Base-by-base conservation (phyloP, 129 eudicot species). In the Pulicaria dysenterica region DNA sequence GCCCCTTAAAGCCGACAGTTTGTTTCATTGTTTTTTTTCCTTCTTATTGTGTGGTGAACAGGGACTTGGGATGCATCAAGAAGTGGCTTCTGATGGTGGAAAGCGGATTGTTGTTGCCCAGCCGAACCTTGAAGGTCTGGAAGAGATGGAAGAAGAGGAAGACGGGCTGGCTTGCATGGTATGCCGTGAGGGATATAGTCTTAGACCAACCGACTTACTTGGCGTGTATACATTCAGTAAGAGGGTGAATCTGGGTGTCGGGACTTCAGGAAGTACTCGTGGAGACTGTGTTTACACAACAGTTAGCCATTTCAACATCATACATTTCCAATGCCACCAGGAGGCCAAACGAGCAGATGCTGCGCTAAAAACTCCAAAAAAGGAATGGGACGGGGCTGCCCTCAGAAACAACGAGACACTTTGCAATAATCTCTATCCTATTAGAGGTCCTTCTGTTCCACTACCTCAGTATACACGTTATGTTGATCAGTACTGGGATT, bases 311-410 rank as follows among this genome's bases (percentile, higher is more conserved):
- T 94, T 94, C 79, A 94, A 94, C 73, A 88, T 94, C 82, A 94
- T 94, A 57, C 99, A 94, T 67, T 94, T 84, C 82, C 96, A 90
- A 80, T 94, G 99, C 69, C 99, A 94, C 84, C 99, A 94, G 66
- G 99, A 94, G 82, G 99, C 99, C 44, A 94, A 94, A 80, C 81
- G 99, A 75, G 96, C 99, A 9, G 99, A 94, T 73, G 99, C 99
- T 47, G 96, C 93, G 34, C 82, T 94, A 3, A 94, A 78, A 58
- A 84, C 17, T 65, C 99, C 99, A 2, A 94, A 94, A 68, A 94
- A 94, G 79, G 99, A 94, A 73, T 94, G 99, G 99, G 99, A 94
- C 50, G 99, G 99, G 8, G 99, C 99, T 4, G 91, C 96, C 58
- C 97, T 94, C 24, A 81, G 99, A 71, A 94, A 94, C 77, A 94